phyloP scores from a whole-genome alignment of 441 rosid genomes.

The Gossypium trilobum region DNA sequence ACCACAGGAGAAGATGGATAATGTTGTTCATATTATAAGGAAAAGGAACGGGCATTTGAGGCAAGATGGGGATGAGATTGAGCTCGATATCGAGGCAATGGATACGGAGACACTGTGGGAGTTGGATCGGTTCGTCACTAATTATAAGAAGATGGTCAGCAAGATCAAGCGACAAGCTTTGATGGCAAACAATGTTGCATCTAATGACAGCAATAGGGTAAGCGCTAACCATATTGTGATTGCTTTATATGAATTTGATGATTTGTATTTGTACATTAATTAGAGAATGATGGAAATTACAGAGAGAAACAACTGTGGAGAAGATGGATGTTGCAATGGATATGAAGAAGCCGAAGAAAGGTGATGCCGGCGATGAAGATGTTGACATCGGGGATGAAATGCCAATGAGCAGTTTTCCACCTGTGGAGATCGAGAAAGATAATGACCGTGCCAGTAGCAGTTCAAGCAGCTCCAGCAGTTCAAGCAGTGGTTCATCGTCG shows the following conservation, averaged over 20 bases:
- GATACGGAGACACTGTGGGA: slow-evolving; percentile 93
- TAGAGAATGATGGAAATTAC: not conserved
- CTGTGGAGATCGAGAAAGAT: slow-evolving; percentile 86
- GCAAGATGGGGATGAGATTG: slow-evolving; percentile 95
- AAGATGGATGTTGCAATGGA: slow-evolving; percentile 38
- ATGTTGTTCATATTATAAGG: slow-evolving; percentile 66
- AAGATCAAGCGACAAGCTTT: slow-evolving; percentile 81
- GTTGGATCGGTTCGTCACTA: slow-evolving; percentile 84
- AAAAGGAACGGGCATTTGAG: slow-evolving; percentile 67
- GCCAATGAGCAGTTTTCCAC: slow-evolving; percentile 70
- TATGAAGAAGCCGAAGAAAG: slow-evolving; percentile 51
- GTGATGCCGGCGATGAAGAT: slow-evolving; percentile 80
- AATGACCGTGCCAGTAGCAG: slow-evolving; percentile 53
- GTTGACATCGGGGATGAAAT: slow-evolving; percentile 93
- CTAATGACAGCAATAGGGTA: slow-evolving; percentile 34
- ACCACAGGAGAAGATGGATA: slow-evolving; percentile 92
- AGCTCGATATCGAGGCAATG: slow-evolving; percentile 79
- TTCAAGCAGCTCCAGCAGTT: slow-evolving; percentile 66
- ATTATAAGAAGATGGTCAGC: slow-evolving; percentile 80
- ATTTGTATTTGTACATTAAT: not conserved
- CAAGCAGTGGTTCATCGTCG: slow-evolving; percentile 68
- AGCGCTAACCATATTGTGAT: slow-evolving; percentile 14
- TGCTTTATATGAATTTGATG: not conserved
- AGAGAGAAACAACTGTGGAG: slow-evolving; percentile 31
- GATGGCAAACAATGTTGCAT: slow-evolving; percentile 37